Evolutionary conservation across 305 asterid genomes (phyloP).

Genomic region (Fraxinus latifolia): DNA sequence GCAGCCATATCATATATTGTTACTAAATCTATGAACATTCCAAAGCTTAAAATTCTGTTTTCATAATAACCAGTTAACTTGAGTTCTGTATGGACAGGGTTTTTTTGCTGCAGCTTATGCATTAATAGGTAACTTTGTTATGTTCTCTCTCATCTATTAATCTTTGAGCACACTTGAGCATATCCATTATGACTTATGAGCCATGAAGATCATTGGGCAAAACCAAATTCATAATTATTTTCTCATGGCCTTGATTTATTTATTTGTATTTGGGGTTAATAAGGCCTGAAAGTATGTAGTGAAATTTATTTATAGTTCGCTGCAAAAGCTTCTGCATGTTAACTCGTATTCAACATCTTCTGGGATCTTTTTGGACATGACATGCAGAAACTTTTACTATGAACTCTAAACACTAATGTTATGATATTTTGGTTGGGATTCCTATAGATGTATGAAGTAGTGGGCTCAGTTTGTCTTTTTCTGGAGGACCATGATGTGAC

Average conservation of each 20-base stretch:
- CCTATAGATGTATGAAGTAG: neutral
- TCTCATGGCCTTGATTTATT: neutral
- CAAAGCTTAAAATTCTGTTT: conserved; percentile 6
- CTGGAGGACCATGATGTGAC: neutral
- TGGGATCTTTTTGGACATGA: neutral
- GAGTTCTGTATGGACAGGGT: conserved; percentile 49
- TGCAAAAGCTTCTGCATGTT: neutral
- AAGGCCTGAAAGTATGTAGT: neutral
- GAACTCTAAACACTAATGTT: neutral
- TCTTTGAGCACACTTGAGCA: conserved; percentile 6
- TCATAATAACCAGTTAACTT: neutral
- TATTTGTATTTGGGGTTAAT: neutral
- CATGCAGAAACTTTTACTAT: neutral
- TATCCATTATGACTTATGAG: neutral
- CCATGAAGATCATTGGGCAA: neutral
- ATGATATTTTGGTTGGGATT: neutral
- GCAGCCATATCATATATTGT: neutral
- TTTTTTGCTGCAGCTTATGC: conserved; percentile 57
- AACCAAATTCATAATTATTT: neutral
- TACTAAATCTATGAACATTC: neutral
- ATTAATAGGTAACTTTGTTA: conserved; percentile 45
- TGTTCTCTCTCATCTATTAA: conserved; percentile 18
- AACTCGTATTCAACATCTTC: neutral
- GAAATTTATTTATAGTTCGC: neutral
- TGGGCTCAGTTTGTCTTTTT: neutral